Evolutionary conservation across 208 protist species (phyloP).

Genomic region (Leishmania braziliensis): DNA sequence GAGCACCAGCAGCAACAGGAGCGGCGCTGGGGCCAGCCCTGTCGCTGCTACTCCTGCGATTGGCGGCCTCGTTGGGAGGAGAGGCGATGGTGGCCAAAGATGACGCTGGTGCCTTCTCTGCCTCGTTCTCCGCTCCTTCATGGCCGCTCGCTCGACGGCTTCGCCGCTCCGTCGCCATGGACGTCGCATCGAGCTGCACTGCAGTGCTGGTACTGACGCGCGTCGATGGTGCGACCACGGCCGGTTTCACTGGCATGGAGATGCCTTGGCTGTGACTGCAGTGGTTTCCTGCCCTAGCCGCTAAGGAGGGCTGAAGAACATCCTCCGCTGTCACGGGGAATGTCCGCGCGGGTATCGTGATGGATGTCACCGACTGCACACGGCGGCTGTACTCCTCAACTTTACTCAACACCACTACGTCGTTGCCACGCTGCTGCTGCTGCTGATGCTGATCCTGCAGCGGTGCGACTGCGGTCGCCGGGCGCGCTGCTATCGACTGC

Average conservation of each 20-base stretch:
- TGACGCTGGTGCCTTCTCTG: not conserved
- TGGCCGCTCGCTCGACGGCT: not conserved
- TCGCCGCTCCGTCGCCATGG: not conserved
- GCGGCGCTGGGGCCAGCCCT: not conserved
- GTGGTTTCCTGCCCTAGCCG: slow-evolving; percentile 9
- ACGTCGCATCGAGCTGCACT: not conserved
- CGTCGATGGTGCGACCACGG: not conserved
- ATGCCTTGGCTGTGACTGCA: slow-evolving; percentile 15
- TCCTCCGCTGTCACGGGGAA: not conserved
- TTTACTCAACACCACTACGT: not conserved
- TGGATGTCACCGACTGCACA: not conserved
- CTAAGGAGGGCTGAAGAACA: slow-evolving; percentile 13
- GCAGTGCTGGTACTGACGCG: not conserved
- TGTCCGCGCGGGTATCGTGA: not conserved
- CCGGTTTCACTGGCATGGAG: not conserved
- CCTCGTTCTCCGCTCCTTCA: not conserved
- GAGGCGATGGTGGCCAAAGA: not conserved
- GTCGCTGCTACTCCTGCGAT: not conserved
- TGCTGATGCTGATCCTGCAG: not conserved
- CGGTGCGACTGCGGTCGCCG: not conserved
- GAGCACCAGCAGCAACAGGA: not conserved
- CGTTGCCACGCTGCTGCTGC: not conserved
- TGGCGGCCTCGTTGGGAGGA: not conserved
- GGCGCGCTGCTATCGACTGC: too few relatives aligned
- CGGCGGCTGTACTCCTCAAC: not conserved